Percentiles rank a stretch among this genome's conserved stretches.
Evolutionary conservation across 1,284 basidiomycete genomes (phyloP).

Genomic region (Trichosporon asahii): DNA sequence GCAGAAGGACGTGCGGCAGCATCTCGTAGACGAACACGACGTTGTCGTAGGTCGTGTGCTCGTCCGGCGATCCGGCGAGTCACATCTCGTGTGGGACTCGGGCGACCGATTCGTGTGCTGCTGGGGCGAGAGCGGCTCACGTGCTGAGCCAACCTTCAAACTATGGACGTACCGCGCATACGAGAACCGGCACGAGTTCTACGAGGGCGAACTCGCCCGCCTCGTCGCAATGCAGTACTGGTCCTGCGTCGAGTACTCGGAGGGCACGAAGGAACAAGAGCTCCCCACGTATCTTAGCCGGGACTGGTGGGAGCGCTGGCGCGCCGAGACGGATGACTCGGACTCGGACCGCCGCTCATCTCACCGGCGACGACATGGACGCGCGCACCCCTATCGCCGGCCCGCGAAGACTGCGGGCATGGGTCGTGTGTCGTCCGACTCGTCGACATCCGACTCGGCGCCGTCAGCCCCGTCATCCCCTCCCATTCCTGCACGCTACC

Average conservation of each 20-base stretch:
- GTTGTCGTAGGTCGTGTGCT: not conserved
- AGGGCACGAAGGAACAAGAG: not conserved
- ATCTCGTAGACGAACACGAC: not conserved
- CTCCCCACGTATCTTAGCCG: not conserved
- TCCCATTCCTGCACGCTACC: not conserved
- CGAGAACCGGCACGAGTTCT: slow-evolving; percentile 4
- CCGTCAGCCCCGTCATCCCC: not conserved
- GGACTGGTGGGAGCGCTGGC: slow-evolving; percentile 7
- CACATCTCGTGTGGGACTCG: not conserved
- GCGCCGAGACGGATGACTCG: not conserved
- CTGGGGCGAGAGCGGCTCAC: not conserved
- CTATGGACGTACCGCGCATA: not conserved
- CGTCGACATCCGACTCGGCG: not conserved
- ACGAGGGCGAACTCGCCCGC: not conserved
- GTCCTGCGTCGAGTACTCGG: not conserved
- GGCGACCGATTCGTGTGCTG: slow-evolving; percentile 2
- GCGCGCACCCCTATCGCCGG: not conserved
- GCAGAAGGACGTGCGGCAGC: not conserved
- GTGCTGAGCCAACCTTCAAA: not conserved
- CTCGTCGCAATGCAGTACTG: not conserved
- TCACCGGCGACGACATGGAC: not conserved
- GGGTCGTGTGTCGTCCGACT: not conserved
- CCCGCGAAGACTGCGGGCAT: not conserved
- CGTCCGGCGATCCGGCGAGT: not conserved
- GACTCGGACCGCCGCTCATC: not conserved